Evolutionary conservation across 768 basidiomycete genomes (phyloP), one percentile per base, ranked within the genome.

Genomic region (Multifurca ochricompacta): DNA sequence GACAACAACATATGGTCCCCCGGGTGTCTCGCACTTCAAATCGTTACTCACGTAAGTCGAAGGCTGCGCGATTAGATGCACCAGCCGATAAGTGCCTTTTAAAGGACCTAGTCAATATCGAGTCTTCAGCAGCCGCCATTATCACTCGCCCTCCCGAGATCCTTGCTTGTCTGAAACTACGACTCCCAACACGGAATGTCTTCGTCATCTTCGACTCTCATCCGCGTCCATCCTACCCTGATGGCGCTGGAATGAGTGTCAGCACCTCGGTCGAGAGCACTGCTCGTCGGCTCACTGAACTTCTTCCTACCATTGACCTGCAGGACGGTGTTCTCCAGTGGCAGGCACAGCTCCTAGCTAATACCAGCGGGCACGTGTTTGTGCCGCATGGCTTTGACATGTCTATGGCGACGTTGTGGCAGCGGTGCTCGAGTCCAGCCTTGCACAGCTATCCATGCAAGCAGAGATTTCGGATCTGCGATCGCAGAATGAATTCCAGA

Each of bases 71-170:
- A 3, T 42, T 30, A 14, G 28, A 8, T 16, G 16, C 23, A 32
- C 32, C 53, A 19, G 14, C 25, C 10, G 23, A 42, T 37, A 25
- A 31, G 34, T 11, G 7, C 41, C 18, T 25, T 16, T 25, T 46
- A 11, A 61, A 74, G 66, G 59, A 54, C 19, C 62, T 65, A 65
- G 19, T 51, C 31, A 10, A 53, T 51, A 2, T 62, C 51, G 41
- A 61, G 19, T 28, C 66, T 55, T 63, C 71, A 47, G 53, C 73
- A 41, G 76, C 75, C 49, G 70, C 69, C 32, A 71, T 85, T 47
- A 79, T 87, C 56, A 87, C 85, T 0, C 81, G 83, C 19, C 82
- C 85, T 32, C 84, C 85, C 0, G 85, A 86, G 63, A 85, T 86
- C 48, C 65, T 86, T 11, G 72, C 77, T 16, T 78, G 81, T 62